These are phyloP conservation scores for Heracleum sosnowskyi DNA, from an alignment of 129 eudicot species.

Conservation along the genomic window DNA sequence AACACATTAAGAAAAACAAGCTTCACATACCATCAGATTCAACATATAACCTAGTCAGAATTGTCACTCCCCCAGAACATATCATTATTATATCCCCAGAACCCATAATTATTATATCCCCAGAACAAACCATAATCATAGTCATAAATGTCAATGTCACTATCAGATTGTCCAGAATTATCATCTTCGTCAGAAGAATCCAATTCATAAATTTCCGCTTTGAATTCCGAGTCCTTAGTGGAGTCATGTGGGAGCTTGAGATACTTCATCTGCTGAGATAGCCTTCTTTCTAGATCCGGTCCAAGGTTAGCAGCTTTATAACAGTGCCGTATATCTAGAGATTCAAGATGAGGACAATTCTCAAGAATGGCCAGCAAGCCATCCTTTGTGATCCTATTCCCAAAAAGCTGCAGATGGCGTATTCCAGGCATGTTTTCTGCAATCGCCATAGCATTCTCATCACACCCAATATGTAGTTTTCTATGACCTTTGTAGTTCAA, in stretches of 20 bases:
- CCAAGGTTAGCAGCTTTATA: constrained; percentile 30
- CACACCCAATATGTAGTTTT: constrained; percentile 21
- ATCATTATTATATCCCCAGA: neutral
- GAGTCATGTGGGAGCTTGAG: constrained; percentile 40
- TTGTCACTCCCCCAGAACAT: constrained; percentile 24
- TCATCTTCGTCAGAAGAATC: constrained; percentile 31
- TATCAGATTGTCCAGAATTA: constrained; percentile 32
- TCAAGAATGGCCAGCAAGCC: constrained; percentile 59
- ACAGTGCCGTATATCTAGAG: constrained; percentile 65
- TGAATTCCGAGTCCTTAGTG: constrained; percentile 31
- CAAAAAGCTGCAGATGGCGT: constrained; percentile 51
- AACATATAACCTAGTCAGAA: constrained; percentile 15
- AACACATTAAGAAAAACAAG: neutral
- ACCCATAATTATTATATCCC: constrained; percentile 13
- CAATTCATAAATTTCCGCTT: constrained; percentile 7
- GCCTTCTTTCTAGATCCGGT: constrained; percentile 37
- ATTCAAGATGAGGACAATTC: constrained; percentile 51
- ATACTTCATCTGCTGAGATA: constrained; percentile 37
- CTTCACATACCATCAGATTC: neutral
- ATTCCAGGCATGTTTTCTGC: constrained; percentile 55
- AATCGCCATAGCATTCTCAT: constrained; percentile 48
- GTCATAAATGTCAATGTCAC: constrained; percentile 32
- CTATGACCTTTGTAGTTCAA: constrained; percentile 21
- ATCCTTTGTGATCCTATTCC: constrained; percentile 47
- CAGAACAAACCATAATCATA: too few species aligned